Conservation (phyloP, 768 basidiomycete genomes). For the Tylopilus rubrobrunneus region DNA sequence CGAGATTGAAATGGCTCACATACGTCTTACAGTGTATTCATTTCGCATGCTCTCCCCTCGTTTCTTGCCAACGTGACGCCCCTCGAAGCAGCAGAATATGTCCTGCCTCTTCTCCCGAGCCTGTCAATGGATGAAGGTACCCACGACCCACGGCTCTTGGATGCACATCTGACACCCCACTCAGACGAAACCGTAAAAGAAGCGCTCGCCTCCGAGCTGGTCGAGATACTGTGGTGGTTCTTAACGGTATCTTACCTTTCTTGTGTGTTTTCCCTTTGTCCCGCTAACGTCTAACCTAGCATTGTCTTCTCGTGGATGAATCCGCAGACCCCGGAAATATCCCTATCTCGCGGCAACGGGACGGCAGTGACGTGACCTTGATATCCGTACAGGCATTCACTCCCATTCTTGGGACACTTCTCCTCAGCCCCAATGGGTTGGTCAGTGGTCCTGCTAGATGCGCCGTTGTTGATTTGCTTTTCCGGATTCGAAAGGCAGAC, state of each 20-base stretch:
- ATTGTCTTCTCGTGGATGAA: slow-evolving; percentile 64
- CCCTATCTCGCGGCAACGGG: slow-evolving; percentile 12
- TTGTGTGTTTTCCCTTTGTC: neutral
- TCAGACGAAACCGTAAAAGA: slow-evolving; percentile 86
- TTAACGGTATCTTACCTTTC: slow-evolving; percentile 48
- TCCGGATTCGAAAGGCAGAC: slow-evolving; percentile 63
- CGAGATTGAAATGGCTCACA: slow-evolving; percentile 7
- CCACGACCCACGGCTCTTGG: slow-evolving; percentile 5
- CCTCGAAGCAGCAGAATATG: slow-evolving; percentile 88
- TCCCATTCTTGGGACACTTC: slow-evolving; percentile 81
- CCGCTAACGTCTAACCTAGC: slow-evolving; percentile 35
- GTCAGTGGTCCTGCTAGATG: slow-evolving; percentile 72
- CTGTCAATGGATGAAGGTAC: slow-evolving; percentile 85
- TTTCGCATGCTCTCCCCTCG: slow-evolving; percentile 77
- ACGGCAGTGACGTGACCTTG: slow-evolving; percentile 29
- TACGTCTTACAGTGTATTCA: slow-evolving; percentile 61
- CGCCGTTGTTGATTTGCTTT: slow-evolving; percentile 75
- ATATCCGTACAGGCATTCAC: slow-evolving; percentile 88
- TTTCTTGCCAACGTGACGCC: slow-evolving; percentile 76
- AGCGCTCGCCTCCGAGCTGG: slow-evolving; percentile 76
- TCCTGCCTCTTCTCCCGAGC: slow-evolving; percentile 81
- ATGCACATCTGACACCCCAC: slow-evolving; percentile 8
- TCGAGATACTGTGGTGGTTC: slow-evolving; percentile 91
- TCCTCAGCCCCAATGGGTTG: slow-evolving; percentile 73
- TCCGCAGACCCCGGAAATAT: slow-evolving; percentile 13